Evolutionary conservation across 2,329 filamentous ascomycete genomes (phyloP), one percentile per base, ranked within the genome.

Genomic region (Leptographium galeiforme): DNA sequence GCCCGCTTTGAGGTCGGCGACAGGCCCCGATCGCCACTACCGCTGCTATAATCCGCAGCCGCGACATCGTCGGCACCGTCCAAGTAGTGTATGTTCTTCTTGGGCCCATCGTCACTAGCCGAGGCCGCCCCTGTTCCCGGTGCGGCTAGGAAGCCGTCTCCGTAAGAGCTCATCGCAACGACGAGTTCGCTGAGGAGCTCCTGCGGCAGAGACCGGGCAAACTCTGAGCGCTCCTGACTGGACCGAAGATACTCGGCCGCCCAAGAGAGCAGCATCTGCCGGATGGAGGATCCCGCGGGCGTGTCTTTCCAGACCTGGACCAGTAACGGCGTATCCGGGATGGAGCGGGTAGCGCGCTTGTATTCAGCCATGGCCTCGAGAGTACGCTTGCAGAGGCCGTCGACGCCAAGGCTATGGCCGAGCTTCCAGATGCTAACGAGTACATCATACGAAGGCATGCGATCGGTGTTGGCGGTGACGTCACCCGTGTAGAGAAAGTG

Each of bases 101-200:
- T 49, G 25, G 47, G 40, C 47, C 51, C 58, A 34, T 65, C 67
- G 11, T 65, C 16, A n/a, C 25, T 36, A 5, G 18, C 25, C 8
- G 51, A 14, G 8, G 34, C 41, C 6, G 33, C 6, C 40, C 14
- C 38, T 2, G 48, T 6, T 18, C 13, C 19, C 33, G 41, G 19
- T 64, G 4, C 66, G 48, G 78, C 72, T 54, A 79, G 67, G 19
- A 55, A 25, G 50, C 43, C 43, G 32, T 57, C 55, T 5, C 54
- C 50, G 34, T 56, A 55, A 0, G 76, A 73, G 62, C 76, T 80
- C 78, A 83, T 81, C 13, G 75, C 69, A 2, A 83, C 72, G 0
- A 84, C 79, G 7, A 84, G 70, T 63, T 82, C 79, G 57, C 77
- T 80, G 8, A 83, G 67, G 1, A 84, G 76, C 59, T 81, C 77